Conservation (phyloP, 805 yeast species). For the Wickerhamomyces alni region DNA sequence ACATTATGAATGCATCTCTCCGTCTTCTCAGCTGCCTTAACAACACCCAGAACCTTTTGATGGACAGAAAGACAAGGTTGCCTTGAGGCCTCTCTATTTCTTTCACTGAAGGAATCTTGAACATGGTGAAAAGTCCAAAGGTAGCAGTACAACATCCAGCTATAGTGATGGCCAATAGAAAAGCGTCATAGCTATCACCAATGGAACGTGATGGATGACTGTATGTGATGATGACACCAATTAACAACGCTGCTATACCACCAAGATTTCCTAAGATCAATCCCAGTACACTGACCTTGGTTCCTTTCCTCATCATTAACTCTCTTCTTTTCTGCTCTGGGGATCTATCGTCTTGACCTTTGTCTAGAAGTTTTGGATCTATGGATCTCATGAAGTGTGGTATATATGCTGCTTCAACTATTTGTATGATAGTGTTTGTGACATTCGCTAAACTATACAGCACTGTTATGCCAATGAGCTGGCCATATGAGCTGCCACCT, state of each 20-base stretch:
- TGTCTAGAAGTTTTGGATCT: background rate
- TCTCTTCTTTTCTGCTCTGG: conserved; percentile 13
- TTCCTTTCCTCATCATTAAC: conserved; percentile 26
- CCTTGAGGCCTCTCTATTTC: conserved; percentile 25
- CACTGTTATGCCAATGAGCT: conserved; percentile 24
- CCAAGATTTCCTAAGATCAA: conserved; percentile 31
- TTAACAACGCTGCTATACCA: conserved; percentile 30
- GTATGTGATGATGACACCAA: conserved; percentile 33
- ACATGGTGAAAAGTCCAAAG: conserved; percentile 22
- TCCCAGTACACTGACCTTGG: conserved; percentile 33
- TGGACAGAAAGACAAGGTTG: conserved; percentile 21
- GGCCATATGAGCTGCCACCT: conserved; percentile 11
- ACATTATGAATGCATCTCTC: conserved; percentile 30
- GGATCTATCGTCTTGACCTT: conserved; percentile 5
- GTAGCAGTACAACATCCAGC: conserved; percentile 32
- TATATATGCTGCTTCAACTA: conserved; percentile 34
- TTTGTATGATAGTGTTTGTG: conserved; percentile 28
- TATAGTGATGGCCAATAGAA: conserved; percentile 32
- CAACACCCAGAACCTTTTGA: conserved; percentile 24
- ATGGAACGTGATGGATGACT: conserved; percentile 24
- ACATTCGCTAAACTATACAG: conserved; percentile 28
- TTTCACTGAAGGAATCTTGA: conserved; percentile 27
- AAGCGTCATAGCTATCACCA: conserved; percentile 27
- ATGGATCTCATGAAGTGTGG: conserved; percentile 34
- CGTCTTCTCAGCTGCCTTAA: conserved; percentile 23